phyloP scores from a whole-genome alignment of 2,329 filamentous ascomycete species.

The Penicillium sp. region DNA sequence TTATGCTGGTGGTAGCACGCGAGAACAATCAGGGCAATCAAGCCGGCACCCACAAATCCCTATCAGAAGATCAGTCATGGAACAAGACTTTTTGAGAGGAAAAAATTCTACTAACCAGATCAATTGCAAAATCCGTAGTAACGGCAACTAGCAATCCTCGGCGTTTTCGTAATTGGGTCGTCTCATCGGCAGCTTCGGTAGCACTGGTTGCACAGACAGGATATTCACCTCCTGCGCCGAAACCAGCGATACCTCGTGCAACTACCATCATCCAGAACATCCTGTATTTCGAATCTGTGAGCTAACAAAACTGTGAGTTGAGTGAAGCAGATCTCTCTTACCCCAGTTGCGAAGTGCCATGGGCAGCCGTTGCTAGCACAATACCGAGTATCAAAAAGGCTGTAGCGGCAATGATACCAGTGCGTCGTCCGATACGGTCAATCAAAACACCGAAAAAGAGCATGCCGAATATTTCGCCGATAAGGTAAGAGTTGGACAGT shows the following conservation, averaged over 20 bases:
- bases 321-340: constrained; percentile 7
- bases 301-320: background rate
- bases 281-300: constrained; percentile 3
- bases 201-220: constrained; percentile 33
- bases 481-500: constrained; percentile 60
- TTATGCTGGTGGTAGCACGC: constrained; percentile 26
- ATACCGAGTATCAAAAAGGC: constrained; percentile 53
- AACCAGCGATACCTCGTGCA: constrained; percentile 29
- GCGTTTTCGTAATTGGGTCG: constrained; percentile 20
- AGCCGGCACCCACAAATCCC: constrained; percentile 29
- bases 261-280: constrained; percentile 58
- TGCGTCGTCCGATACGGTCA: constrained; percentile 55
- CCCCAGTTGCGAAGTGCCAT: constrained; percentile 43
- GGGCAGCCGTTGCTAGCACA: constrained; percentile 51
- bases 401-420: constrained; percentile 54
- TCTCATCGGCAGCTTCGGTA: constrained; percentile 33
- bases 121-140: constrained; percentile 31
- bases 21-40: constrained; percentile 31
- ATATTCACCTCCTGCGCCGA: constrained; percentile 49
- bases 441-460: constrained; percentile 57
- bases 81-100: no score
- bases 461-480: constrained; percentile 63
- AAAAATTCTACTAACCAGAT: constrained; percentile 19
- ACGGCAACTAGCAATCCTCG: constrained; percentile 31
- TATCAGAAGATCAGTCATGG: constrained; percentile 2